Conservation (phyloP, 768 basidiomycete genomes). For the Auricularia auricula-judae region DNA sequence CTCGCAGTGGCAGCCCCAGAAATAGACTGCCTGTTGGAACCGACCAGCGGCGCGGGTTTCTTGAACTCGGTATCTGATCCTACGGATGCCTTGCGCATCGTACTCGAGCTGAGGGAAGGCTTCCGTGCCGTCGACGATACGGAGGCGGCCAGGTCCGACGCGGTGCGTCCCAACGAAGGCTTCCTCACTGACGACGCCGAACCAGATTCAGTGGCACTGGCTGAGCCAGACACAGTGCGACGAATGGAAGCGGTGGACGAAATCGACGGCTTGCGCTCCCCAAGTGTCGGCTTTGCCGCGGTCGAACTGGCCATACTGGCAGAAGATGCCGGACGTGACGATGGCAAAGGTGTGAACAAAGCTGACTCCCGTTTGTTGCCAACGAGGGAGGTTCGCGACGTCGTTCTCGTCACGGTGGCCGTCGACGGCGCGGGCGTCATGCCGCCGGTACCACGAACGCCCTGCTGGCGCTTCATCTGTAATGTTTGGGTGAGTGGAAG, state of each 20-base stretch:
- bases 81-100: not conserved
- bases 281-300: not conserved
- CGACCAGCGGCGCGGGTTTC: not conserved
- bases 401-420: constrained; percentile 23
- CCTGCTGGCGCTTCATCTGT: constrained; percentile 55
- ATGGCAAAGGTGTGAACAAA: not conserved
- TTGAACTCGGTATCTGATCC: not conserved
- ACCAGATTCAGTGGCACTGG: not conserved
- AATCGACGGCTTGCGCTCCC: not conserved
- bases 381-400: constrained; percentile 8
- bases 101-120: not conserved
- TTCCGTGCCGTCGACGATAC: not conserved
- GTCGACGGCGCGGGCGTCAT: constrained; percentile 36
- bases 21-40: not conserved
- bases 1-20: not conserved
- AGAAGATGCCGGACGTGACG: not conserved
- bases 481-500: not conserved
- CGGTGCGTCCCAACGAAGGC: not conserved
- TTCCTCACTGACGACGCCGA: not conserved
- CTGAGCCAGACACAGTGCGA: not conserved
- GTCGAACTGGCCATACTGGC: not conserved
- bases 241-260: not conserved
- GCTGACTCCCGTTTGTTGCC: not conserved
- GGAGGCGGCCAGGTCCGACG: too few species aligned
- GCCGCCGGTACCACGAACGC: constrained; percentile 44